Conservation (phyloP, 2,329 filamentous ascomycete species). For the Harringtonia aguacate region DNA sequence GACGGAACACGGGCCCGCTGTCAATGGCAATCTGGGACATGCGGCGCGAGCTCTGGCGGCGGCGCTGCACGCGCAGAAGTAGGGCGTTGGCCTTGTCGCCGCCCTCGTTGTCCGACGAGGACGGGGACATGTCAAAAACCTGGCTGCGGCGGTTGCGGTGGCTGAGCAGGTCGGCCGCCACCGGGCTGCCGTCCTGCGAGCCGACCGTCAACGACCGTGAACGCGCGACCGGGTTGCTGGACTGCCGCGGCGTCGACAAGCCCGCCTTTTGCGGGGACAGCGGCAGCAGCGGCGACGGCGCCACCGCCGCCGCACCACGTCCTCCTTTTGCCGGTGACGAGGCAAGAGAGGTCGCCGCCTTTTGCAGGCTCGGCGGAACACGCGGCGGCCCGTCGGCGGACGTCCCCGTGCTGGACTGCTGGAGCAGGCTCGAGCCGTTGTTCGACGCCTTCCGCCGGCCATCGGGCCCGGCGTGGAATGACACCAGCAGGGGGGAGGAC, state of each 20-base stretch:
- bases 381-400: conserved; percentile 67
- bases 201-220: conserved; percentile 86
- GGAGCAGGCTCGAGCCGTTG: conserved; percentile 73
- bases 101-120: conserved; percentile 96
- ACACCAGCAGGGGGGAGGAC: conserved; percentile 87
- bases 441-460: conserved; percentile 81
- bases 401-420: conserved; percentile 50
- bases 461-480: conserved; percentile 81
- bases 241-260: conserved; percentile 48
- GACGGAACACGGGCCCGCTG: conserved; percentile 71
- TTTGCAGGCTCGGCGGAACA: conserved; percentile 46
- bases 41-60: conserved; percentile 89
- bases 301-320: no score
- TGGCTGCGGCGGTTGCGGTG: conserved; percentile 91
- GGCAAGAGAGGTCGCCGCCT: conserved; percentile 45
- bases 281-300: conserved; percentile 35
- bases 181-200: conserved; percentile 80
- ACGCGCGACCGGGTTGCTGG: conserved; percentile 52
- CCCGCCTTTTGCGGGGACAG: conserved; percentile 56
- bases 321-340: conserved; percentile 40
- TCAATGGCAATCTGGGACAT: conserved; percentile 83
- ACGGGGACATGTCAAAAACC: conserved; percentile 92
- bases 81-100: conserved; percentile 67
- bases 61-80: conserved; percentile 80
- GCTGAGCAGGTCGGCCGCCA: conserved; percentile 55